These are phyloP conservation scores for Alternaria longipes DNA, from an alignment of 2,329 filamentous ascomycete genomes.

Conservation along the genomic window DNA sequence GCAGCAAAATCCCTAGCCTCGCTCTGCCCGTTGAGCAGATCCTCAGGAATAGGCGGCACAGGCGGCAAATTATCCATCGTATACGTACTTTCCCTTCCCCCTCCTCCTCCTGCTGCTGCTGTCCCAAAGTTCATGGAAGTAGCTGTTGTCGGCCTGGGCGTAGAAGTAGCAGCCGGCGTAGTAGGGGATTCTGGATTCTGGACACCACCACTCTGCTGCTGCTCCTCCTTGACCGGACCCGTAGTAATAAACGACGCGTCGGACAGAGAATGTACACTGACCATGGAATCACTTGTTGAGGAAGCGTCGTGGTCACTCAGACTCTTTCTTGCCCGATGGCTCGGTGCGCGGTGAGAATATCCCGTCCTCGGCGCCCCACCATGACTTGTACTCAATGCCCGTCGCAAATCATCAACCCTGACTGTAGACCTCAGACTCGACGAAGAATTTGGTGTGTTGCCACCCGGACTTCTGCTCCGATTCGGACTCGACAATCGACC, in stretches of 20 bases:
- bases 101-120: neutral
- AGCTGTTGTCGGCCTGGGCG: conserved; percentile 14
- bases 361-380: conserved; percentile 38
- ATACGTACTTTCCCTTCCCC: conserved; percentile 24
- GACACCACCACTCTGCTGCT: neutral
- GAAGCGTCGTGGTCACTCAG: too few relatives aligned
- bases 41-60: conserved; percentile 46
- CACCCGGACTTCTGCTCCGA: conserved; percentile 40
- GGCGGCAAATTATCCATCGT: conserved; percentile 38
- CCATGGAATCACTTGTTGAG: conserved; percentile 54
- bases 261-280: conserved; percentile 75
- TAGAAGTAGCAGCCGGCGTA: conserved; percentile 36
- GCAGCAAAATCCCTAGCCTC: conserved; percentile 24
- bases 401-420: conserved; percentile 58
- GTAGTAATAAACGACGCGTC: conserved; percentile 63
- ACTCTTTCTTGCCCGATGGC: conserved; percentile 39
- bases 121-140: conserved; percentile 6
- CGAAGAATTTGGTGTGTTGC: conserved; percentile 46
- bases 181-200: conserved; percentile 6
- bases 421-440: conserved; percentile 52
- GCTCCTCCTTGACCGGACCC: conserved; percentile 14
- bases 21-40: conserved; percentile 29
- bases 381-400: conserved; percentile 52
- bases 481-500: conserved; percentile 43
- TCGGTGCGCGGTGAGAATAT: conserved; percentile 39